Conservation (phyloP, 1,139 yeast species). For the Magnusiomyces suaveolens region DNA sequence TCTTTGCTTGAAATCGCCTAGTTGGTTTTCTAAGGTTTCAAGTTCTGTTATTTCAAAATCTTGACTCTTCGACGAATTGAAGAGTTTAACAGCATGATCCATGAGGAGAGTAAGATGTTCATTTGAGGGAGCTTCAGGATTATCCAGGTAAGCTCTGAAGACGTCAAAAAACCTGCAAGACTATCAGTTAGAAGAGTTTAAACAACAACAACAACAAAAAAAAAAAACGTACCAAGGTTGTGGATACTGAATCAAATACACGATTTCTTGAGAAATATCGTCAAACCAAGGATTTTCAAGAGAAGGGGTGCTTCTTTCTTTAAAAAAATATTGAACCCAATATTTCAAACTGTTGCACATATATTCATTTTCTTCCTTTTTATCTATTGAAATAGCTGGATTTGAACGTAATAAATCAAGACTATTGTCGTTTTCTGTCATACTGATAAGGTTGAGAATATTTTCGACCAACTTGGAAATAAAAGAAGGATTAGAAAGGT, state of each 20-base stretch:
- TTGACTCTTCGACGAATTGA: background rate
- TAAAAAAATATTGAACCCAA: slow-evolving; percentile 6
- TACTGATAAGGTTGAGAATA: slow-evolving; percentile 15
- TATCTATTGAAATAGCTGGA: background rate
- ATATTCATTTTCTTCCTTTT: background rate
- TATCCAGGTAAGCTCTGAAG: background rate
- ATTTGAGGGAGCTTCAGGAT: background rate
- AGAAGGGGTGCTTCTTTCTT: background rate
- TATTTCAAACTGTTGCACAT: background rate
- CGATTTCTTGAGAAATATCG: background rate
- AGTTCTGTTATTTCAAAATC: background rate
- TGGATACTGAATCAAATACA: background rate
- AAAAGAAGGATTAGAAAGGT: slow-evolving; percentile 17
- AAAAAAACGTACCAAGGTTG: slow-evolving; percentile 6
- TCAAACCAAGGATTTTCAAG: slow-evolving; percentile 5
- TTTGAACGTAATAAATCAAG: background rate
- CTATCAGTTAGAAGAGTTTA: background rate
- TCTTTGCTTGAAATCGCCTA: background rate
- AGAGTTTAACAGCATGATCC: background rate
- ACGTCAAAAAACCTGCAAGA: background rate
- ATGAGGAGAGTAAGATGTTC: background rate
- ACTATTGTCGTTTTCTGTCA: background rate
- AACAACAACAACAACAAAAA: background rate
- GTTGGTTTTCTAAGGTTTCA: background rate
- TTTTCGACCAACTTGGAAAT: slow-evolving; percentile 17